Evolutionary conservation across 2,329 filamentous ascomycete genomes (phyloP), one percentile per base, ranked within the genome.

Genomic region (Colletotrichum kahawae): DNA sequence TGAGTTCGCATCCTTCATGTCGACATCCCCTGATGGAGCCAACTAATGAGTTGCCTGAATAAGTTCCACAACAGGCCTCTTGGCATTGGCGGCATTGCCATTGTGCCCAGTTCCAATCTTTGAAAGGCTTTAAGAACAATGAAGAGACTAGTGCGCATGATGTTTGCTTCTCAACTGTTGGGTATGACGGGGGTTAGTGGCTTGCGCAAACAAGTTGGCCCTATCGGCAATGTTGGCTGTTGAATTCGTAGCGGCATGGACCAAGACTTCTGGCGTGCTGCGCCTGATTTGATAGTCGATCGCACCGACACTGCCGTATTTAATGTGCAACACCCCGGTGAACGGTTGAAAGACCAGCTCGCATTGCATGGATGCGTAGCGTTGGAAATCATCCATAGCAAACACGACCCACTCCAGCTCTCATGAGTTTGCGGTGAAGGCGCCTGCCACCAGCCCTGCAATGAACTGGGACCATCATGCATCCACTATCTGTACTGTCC

Each of bases 401-500:
- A 51, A 51, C 43, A 51, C 43, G 43, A 51, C 43, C 43, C 43
- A 51, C n/a, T 21, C n/a, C 10, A 51, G 10, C 43, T 7, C 21
- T 51, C 43, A 24, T 51, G 3, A 21, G n/a, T 51, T 51, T 51
- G 43, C 43, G 43, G 43, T 51, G 43, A 21, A 21, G 43, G 24
- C 24, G 4, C 24, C 24, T 24, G 24, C 1, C 43, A 21, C 1
- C 43, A 48, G 43, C n/a, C 43, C n/a, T 51, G 43, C 43, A 21
- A 51, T 51, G n/a, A 21, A 51, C 10, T 51, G 2, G 43, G 43
- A 21, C 13, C n/a, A 51, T 21, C 43, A 51, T 51, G n/a, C 10
- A 1, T 21, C 2, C 4, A 12, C 3, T 21, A 21, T 24, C 24
- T 24, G 24, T 24, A 24, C n/a, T 4, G 2, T 3, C n/a, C 1